phyloP scores from a whole-genome alignment of 2,329 filamentous ascomycete species.

The Colletotrichum siamense region DNA sequence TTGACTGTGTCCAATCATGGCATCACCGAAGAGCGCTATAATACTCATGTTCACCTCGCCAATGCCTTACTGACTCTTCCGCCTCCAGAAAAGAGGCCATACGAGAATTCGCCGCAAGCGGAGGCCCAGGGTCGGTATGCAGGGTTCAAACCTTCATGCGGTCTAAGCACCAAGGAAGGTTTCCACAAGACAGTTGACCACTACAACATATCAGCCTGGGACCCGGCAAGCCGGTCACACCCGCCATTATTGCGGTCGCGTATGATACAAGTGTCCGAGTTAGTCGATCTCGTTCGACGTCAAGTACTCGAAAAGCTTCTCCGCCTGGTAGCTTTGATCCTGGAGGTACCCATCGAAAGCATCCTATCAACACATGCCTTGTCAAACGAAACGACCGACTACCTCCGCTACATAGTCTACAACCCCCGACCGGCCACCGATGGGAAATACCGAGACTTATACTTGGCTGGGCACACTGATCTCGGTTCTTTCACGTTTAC shows the following conservation, averaged over 20 bases:
- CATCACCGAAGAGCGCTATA: background rate
- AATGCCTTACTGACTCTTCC: background rate
- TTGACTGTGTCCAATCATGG: background rate
- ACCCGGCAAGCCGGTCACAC: slow-evolving; percentile 27
- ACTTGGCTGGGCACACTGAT: slow-evolving; percentile 48
- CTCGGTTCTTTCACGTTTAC: slow-evolving; percentile 58
- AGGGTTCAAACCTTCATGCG: slow-evolving; percentile 32
- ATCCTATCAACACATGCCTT: background rate
- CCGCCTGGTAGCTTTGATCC: background rate
- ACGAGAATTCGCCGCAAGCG: background rate
- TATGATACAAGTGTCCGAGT: background rate
- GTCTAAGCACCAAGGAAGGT: slow-evolving; percentile 22
- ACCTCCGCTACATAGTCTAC: background rate
- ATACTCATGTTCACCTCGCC: background rate
- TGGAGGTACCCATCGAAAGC: background rate
- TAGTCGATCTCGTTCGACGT: background rate
- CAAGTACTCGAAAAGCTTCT: background rate
- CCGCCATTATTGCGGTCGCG: background rate
- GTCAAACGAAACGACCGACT: background rate
- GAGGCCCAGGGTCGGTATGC: slow-evolving; percentile 30
- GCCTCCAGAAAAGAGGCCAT: background rate
- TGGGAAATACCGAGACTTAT: background rate
- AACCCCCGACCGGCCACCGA: background rate
- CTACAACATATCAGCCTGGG: slow-evolving; percentile 17
- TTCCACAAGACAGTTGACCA: slow-evolving; percentile 3